These are phyloP conservation scores for Pseudocercospora eumusae DNA, from an alignment of 2,329 filamentous ascomycete species.

Conservation along the genomic window DNA sequence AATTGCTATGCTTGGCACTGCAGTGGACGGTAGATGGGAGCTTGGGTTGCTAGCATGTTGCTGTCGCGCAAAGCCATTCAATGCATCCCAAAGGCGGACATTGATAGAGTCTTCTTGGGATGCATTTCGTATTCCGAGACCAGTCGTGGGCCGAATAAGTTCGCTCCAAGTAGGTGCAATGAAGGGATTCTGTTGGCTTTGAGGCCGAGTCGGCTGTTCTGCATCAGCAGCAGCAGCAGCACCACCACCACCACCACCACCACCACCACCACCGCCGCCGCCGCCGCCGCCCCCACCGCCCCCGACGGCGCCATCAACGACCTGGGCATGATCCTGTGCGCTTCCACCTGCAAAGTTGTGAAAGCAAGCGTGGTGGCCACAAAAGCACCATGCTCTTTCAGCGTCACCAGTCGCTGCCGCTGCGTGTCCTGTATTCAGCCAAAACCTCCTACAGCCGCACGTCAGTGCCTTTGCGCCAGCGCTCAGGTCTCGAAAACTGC, in stretches of 20 bases:
- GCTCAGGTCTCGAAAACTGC: constrained; percentile 54
- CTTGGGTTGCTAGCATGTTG: constrained; percentile 32
- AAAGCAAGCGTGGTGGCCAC: constrained; percentile 60
- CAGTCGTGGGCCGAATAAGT: constrained; percentile 26
- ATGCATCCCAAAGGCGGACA: constrained; percentile 38
- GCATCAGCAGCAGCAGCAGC: too few relatives aligned
- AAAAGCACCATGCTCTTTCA: constrained; percentile 52
- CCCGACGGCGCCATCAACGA: neutral
- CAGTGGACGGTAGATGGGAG: constrained; percentile 32
- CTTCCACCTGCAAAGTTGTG: constrained; percentile 39
- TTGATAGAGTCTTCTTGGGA: constrained; percentile 35
- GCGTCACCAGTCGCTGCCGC: constrained; percentile 29
- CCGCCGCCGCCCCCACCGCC: too few relatives aligned
- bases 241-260: too few relatives aligned
- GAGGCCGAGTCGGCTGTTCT: constrained; percentile 14
- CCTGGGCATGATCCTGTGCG: neutral
- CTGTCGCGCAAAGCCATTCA: constrained; percentile 40
- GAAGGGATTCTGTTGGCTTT: constrained; percentile 15
- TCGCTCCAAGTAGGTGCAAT: constrained; percentile 31
- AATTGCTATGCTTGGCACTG: constrained; percentile 37
- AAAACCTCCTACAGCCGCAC: constrained; percentile 59
- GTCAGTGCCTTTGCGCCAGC: constrained; percentile 45
- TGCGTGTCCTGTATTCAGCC: constrained; percentile 39
- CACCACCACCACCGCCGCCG: too few relatives aligned
- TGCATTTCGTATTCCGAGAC: constrained; percentile 34